phyloP scores from a whole-genome alignment of 2,329 filamentous ascomycete genomes.

The Hypoxylon rubiginosum region DNA sequence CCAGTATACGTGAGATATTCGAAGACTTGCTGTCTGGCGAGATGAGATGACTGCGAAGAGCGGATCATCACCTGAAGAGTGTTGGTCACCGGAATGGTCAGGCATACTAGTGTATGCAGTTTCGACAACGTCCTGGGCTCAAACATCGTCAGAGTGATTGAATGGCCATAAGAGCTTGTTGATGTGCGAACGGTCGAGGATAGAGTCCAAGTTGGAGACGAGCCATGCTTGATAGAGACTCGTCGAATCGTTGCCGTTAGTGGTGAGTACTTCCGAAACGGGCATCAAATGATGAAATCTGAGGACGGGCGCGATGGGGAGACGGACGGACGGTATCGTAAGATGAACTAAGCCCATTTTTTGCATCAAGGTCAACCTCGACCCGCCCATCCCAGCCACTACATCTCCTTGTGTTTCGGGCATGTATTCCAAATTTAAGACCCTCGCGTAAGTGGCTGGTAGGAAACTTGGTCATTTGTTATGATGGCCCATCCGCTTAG shows the following conservation, averaged over 20 bases:
- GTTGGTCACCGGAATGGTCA: neutral
- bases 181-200: constrained; percentile 1
- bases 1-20: constrained; percentile 49
- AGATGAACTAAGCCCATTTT: constrained; percentile 4
- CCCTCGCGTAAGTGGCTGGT: neutral
- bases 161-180: constrained; percentile 34
- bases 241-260: constrained; percentile 5
- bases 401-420: neutral
- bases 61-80: constrained; percentile 50
- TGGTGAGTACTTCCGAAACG: constrained; percentile 17
- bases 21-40: constrained; percentile 53
- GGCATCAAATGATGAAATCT: constrained; percentile 23
- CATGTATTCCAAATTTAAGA: neutral
- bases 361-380: neutral
- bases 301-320: constrained; percentile 15
- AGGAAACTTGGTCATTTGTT: neutral
- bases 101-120: constrained; percentile 52
- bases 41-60: constrained; percentile 48
- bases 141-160: constrained; percentile 50
- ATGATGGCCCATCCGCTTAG: neutral
- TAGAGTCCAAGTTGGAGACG: constrained; percentile 5
- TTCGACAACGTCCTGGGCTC: constrained; percentile 58
- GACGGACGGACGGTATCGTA: constrained; percentile 14
- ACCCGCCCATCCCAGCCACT: neutral
- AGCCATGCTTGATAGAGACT: constrained; percentile 7